These are phyloP conservation scores for Euryodendron excelsum DNA, from an alignment of 148 eudicot species.

Conservation along the genomic window DNA sequence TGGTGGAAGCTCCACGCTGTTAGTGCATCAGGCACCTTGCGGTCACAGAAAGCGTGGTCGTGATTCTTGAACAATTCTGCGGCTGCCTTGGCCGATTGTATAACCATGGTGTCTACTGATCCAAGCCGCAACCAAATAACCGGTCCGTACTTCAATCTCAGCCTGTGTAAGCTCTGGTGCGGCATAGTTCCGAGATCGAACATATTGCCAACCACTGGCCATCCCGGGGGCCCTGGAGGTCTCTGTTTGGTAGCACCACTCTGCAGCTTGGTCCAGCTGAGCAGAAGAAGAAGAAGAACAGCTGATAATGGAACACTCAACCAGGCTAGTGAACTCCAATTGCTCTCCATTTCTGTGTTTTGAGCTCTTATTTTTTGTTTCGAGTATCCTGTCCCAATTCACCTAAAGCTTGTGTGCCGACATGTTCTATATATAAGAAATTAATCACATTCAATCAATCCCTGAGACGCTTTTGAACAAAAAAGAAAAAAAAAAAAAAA, in stretches of 20 bases:
- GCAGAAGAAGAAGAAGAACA: background rate
- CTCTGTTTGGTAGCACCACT: background rate
- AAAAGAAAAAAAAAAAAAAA: too few relatives aligned
- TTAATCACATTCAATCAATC: too few relatives aligned
- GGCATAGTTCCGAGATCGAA: slow-evolving; percentile 20
- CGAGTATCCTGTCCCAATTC: too few relatives aligned
- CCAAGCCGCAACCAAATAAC: slow-evolving; percentile 29
- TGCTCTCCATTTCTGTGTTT: background rate
- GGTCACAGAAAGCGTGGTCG: slow-evolving; percentile 13
- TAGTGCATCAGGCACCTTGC: slow-evolving; percentile 14
- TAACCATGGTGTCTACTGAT: slow-evolving; percentile 28
- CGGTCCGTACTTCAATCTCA: slow-evolving; percentile 19
- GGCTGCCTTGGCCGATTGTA: slow-evolving; percentile 17
- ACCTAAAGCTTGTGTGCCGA: too few relatives aligned
- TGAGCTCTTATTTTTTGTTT: too few relatives aligned
- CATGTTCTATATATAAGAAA: too few relatives aligned
- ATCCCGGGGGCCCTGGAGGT: slow-evolving; percentile 26
- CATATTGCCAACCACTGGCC: slow-evolving; percentile 25
- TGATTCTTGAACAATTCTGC: slow-evolving; percentile 25
- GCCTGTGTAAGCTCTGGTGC: slow-evolving; percentile 14
- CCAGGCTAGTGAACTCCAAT: background rate
- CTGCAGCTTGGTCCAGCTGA: background rate
- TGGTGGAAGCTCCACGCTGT: slow-evolving; percentile 21
- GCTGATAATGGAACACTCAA: background rate
- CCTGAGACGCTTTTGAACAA: too few relatives aligned